Base-by-base conservation (phyloP, 306 rosid genomes). In the Cucurbita moschata region DNA sequence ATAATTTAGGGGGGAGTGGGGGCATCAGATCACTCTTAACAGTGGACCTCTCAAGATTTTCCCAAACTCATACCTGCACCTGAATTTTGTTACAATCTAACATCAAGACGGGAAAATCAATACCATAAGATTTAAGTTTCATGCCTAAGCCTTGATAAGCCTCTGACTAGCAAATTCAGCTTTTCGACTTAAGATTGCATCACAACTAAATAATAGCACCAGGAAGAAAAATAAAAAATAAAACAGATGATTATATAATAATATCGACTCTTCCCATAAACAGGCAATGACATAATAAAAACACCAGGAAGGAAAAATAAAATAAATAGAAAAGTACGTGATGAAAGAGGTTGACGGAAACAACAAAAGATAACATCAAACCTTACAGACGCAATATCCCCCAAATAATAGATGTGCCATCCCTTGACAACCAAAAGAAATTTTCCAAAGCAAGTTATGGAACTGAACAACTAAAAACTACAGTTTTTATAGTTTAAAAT, bases 11-110 rank as follows among this genome's bases (percentile, higher is more conserved):
- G 54, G 77, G 10, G 23, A 15, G 35, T 44, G 55, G 57, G 74
- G 71, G 70, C 53, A 49, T 75, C 77, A 72, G 58, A 80, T 47
- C 15, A 61, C 46, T 42, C 57, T 30, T 10, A 53, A 51, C 70
- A 23, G 40, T 7, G 58, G n/a, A 53, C 50, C 49, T 49, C 43
- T 51, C 46, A 50, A 70, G 44, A 40, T 40, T 51, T 47, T 49
- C 59, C 23, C 43, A 35, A 30, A 70, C 21, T 30, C 44, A 50
- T n/a, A 49, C 23, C 38, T 19, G 39, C 54, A 18, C 54, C 39
- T 12, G 8, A 71, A n/a, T 37, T 56, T 40, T 14, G 44, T 30
- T 38, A 55, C 19, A 54, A 14, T 15, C 64, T 35, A 19, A 15
- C 50, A n/a, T 72, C 63, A 38, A 52, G 75, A 72, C 7, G 7